Base-by-base conservation (phyloP, 2,329 filamentous ascomycete species). In the Chaetomium olivaceum region DNA sequence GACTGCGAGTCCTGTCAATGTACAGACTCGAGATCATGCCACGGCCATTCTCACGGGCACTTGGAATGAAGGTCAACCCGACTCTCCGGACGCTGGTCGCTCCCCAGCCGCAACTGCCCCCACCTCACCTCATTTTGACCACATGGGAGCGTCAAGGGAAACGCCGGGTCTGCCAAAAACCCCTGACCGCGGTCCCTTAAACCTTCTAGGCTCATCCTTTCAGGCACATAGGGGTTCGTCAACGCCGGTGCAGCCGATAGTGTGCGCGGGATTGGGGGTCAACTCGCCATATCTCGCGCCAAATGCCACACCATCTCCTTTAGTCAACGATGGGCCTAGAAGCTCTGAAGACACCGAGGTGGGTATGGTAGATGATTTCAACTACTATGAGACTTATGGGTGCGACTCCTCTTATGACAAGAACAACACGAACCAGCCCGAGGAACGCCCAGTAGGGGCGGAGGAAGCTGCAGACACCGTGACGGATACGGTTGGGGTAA, bases 401-500 rank as follows among this genome's bases (percentile, higher is more conserved):
- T 54, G 50, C 27, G 62, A 62, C 36, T 31, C 27, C 25, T 39
- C 62, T 12, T 4, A 27, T n/a, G 63, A 61, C 48, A 25, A 43
- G 23, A 14, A 27, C 60, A 36, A 29, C 16, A 5, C 16, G 11
- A 25, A 29, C 36, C 27, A 46, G 2, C 8, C 56, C n/a, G 52
- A 29, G 16, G 23, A 58, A n/a, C 58, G 57, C 33, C 33, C 31
- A 19, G 31, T n/a, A 19, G 65, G 69, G 58, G n/a, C 60, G 1
- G 70, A 73, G 23, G 71, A 76, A 25, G 88, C 19, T 4, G 55
- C 92, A 68, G 85, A 90, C 73, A 83, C 78, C 29, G 85, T 99
- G 71, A 96, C 90, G 2, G 95, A 99, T 80, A 99, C 95, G 14
- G 93, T 99, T 66, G 95, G 96, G 54, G 95, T 93, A 31, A 97